Conservation (phyloP, 208 protist genomes). For the Acanthamoeba sp. region DNA sequence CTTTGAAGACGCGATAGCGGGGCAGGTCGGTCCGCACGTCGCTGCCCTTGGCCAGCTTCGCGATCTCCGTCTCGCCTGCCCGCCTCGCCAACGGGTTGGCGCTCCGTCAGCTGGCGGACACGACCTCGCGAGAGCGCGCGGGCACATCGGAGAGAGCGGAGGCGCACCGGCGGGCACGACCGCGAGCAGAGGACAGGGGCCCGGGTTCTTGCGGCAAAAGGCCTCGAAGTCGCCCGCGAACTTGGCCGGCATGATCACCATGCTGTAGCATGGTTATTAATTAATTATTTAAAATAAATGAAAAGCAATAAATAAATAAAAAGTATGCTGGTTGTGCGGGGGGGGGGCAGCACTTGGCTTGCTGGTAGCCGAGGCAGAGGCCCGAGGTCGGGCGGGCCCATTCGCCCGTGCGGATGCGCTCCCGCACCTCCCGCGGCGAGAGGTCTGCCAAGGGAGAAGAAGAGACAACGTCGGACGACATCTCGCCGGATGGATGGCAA, state of each 20-base stretch:
- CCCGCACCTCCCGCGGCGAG: constrained; percentile 31
- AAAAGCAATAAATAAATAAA: not conserved
- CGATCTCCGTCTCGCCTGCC: constrained; percentile 63
- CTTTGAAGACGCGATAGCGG: constrained; percentile 58
- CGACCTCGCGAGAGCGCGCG: too few relatives aligned
- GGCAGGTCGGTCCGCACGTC: constrained; percentile 78
- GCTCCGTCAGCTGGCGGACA: too few relatives aligned
- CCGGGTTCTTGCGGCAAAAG: constrained; percentile 70
- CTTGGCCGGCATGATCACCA: constrained; percentile 64
- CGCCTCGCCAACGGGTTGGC: not conserved
- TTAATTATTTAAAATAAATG: not conserved
- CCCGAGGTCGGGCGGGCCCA: constrained; percentile 51
- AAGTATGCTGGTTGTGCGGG: not conserved
- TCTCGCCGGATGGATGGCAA: too few relatives aligned
- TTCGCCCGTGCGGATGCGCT: constrained; percentile 50
- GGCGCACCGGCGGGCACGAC: constrained; percentile 27
- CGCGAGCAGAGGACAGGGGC: constrained; percentile 65
- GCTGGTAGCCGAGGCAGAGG: constrained; percentile 54
- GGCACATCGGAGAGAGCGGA: not conserved
- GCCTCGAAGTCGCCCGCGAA: constrained; percentile 67
- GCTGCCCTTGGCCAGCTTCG: constrained; percentile 2
- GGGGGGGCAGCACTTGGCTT: constrained; percentile 55
- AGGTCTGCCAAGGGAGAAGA: not conserved
- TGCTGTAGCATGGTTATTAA: not conserved
- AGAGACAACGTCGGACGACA: too few relatives aligned